Conservation (phyloP, 345 rosid species). For the Hibiscus tridactylites region DNA sequence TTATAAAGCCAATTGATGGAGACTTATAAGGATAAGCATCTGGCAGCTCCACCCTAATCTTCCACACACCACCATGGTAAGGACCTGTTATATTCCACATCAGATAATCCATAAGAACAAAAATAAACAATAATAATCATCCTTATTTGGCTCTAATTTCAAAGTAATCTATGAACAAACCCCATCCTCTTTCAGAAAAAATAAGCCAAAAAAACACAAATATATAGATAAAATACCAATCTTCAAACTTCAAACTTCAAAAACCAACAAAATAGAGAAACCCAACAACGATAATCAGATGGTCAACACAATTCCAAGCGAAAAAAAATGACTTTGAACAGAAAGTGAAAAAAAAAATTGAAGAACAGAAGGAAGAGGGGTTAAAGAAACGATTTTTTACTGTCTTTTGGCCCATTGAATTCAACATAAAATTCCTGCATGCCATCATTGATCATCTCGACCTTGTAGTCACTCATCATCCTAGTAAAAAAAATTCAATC, state of each 20-base stretch:
- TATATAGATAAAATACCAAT: background rate
- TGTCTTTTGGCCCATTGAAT: conserved; percentile 95
- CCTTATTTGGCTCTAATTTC: background rate
- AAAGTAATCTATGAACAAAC: conserved; percentile 1
- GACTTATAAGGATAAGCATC: conserved; percentile 99
- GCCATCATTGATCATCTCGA: conserved; percentile 96
- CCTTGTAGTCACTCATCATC: conserved; percentile 99
- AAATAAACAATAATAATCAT: background rate
- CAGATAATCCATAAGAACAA: background rate
- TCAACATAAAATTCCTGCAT: conserved; percentile 94
- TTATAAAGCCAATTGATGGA: conserved; percentile 91
- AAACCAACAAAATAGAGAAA: background rate
- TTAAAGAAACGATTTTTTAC: conserved; percentile 35
- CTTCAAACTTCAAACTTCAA: background rate
- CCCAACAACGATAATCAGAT: background rate
- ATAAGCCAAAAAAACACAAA: background rate
- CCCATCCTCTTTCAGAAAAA: conserved; percentile 6
- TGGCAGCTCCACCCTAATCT: conserved; percentile 92
- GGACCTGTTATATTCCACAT: conserved; percentile 51
- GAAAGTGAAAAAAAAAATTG: background rate
- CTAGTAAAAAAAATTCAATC: conserved; percentile 35
- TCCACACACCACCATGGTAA: conserved; percentile 93
- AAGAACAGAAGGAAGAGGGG: conserved; percentile 9
- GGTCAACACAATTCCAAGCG: background rate
- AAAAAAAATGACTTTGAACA: conserved; percentile 3